These are phyloP conservation scores for Cryptococcus amylolentus DNA, from an alignment of 1,284 basidiomycete species.

Conservation along the genomic window DNA sequence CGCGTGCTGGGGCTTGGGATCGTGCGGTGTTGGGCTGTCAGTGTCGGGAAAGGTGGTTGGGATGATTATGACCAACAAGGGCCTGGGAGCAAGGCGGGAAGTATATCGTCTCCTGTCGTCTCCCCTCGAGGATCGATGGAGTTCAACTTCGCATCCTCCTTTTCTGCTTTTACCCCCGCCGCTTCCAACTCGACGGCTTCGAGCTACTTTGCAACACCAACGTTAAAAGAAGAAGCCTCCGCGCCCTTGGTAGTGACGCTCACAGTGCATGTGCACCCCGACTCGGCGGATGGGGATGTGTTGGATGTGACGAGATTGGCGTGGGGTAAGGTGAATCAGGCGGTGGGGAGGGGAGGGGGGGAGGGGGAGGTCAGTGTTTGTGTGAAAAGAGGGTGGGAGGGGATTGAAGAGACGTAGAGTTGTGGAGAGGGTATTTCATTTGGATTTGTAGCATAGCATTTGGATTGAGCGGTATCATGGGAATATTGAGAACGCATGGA, in stretches of 20 bases:
- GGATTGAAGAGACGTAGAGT: conserved; percentile 14
- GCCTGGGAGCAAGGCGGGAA: conserved; percentile 6
- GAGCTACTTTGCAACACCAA: background rate
- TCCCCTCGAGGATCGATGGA: conserved; percentile 8
- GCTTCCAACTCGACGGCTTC: conserved; percentile 11
- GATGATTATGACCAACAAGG: background rate
- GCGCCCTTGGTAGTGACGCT: conserved; percentile 68
- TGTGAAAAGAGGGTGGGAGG: conserved; percentile 40
- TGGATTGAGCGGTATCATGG: too few species aligned
- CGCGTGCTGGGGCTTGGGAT: conserved; percentile 39
- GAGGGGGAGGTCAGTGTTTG: conserved; percentile 40
- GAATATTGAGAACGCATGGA: too few species aligned
- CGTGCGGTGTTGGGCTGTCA: conserved; percentile 39
- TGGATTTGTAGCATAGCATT: too few species aligned
- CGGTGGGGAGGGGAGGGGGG: conserved; percentile 11
- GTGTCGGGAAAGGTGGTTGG: conserved; percentile 22
- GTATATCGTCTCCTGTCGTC: conserved; percentile 2
- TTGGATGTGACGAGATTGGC: conserved; percentile 52
- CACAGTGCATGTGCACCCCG: conserved; percentile 67
- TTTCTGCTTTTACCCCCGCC: conserved; percentile 13
- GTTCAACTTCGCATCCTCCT: background rate
- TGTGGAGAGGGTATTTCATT: background rate
- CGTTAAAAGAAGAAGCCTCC: background rate
- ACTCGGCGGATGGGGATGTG: conserved; percentile 68
- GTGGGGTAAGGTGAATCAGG: conserved; percentile 33